Evolutionary conservation across 306 rosid genomes (phyloP), one percentile per base, ranked within the genome.

Genomic region (Prinsepia uniflora): DNA sequence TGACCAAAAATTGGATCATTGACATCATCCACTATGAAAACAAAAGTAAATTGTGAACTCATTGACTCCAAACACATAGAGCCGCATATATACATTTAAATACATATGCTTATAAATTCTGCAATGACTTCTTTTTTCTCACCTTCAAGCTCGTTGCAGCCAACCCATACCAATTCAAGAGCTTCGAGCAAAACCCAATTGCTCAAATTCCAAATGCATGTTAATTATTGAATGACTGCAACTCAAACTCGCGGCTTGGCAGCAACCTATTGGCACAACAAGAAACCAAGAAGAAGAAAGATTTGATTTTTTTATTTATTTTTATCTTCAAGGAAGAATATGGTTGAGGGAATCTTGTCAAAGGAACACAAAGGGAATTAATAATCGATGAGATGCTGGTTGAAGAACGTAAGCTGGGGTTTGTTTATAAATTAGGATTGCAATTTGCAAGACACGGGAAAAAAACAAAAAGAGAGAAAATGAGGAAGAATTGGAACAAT

Each of bases 331-430:
- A 73, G 22, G 17, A 54, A 9, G 72, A 48, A 50, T 22, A 9
- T 13, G 47, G 54, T 43, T 78, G 43, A 42, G 71, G 69, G 80
- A 68, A 82, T 70, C 75, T 68, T 24, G 30, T 24, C 30, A 24
- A 43, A 22, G 72, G 72, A 65, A 46, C 67, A 62, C 65, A 54
- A 65, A 67, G 67, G 24, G 64, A 68, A 8, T 6, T 61, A 53
- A 75, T 77, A 80, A 80, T 72, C 76, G 63, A 64, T 61, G 78
- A 47, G 79, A 73, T 74, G 80, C 64, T 79, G 76, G 61, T 47
- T 10, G 81, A 76, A 75, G 79, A 79, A 85, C n/a, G 76, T 64
- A 67, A 81, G 67, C 44, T n/a, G 68, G 36, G 2, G 49, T 52
- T 55, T 61, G 72, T 65, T 50, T 63, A n/a, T 68, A 74, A 71